phyloP scores from a whole-genome alignment of 129 eudicot genomes.

The Tanacetum coccineum region DNA sequence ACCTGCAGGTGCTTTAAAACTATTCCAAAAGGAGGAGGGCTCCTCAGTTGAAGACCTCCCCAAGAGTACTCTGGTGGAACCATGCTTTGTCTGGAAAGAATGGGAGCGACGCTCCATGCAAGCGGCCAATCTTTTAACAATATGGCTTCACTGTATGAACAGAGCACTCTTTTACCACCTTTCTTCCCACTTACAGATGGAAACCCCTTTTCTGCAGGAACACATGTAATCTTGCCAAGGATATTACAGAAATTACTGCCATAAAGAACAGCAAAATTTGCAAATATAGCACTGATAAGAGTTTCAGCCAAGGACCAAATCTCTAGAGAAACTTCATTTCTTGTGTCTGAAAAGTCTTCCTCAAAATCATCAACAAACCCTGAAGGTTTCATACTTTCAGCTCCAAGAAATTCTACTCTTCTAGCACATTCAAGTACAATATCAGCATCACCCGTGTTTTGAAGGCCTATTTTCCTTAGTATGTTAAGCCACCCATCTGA shows the following conservation, averaged over 20 bases:
- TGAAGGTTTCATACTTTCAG: constrained; percentile 52
- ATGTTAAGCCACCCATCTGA: constrained; percentile 88
- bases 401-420: constrained; percentile 82
- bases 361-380: constrained; percentile 59
- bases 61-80: constrained; percentile 97
- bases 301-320: constrained; percentile 85
- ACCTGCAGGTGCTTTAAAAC: constrained; percentile 87
- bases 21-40: constrained; percentile 74
- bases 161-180: constrained; percentile 80
- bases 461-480: constrained; percentile 74
- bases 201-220: constrained; percentile 91
- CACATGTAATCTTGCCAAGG: constrained; percentile 85
- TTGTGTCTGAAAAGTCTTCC: constrained; percentile 42
- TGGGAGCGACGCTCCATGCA: constrained; percentile 95
- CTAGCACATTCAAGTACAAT: constrained; percentile 90
- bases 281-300: constrained; percentile 67
- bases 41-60: constrained; percentile 78
- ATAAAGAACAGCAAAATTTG: constrained; percentile 93
- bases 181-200: constrained; percentile 78
- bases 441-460: constrained; percentile 72
- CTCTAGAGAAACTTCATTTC: constrained; percentile 67
- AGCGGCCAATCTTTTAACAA: constrained; percentile 93
- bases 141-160: constrained; percentile 83
- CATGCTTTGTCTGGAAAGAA: constrained; percentile 64
- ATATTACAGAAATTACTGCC: constrained; percentile 77